phyloP scores from a whole-genome alignment of 257 asterid species.

The Gardenia jasminoides region DNA sequence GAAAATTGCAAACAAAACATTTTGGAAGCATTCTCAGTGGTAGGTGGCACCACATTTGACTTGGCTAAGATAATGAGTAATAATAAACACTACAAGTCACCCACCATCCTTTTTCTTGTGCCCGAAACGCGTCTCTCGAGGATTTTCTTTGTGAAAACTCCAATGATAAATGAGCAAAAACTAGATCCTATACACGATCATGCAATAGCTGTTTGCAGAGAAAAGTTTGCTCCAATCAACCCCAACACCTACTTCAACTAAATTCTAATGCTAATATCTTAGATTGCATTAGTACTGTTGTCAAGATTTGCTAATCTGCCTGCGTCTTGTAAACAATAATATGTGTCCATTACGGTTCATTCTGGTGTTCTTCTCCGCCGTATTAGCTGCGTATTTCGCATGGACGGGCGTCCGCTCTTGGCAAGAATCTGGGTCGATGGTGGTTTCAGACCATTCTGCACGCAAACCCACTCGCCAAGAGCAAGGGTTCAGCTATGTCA shows the following conservation, averaged over 20 bases:
- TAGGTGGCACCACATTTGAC: conserved; percentile 6
- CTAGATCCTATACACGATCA: neutral
- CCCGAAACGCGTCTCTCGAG: conserved; percentile 2
- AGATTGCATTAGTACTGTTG: neutral
- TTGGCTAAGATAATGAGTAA: neutral
- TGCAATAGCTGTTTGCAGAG: neutral
- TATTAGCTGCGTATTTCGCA: conserved; percentile 49
- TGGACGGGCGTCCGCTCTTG: conserved; percentile 38
- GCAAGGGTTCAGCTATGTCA: conserved; percentile 8
- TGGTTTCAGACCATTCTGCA: conserved; percentile 14
- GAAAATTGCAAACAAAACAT: no score
- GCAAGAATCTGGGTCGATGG: neutral
- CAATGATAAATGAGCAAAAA: neutral
- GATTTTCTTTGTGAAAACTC: no score
- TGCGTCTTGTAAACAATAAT: neutral
- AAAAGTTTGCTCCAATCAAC: neutral
- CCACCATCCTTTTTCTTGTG: neutral
- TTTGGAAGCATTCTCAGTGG: neutral
- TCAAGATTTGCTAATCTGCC: neutral
- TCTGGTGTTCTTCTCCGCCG: conserved; percentile 52
- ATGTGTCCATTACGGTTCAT: conserved; percentile 64
- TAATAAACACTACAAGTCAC: neutral
- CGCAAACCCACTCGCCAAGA: conserved; percentile 6
- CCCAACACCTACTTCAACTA: neutral
- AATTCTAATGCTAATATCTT: neutral